phyloP scores from a whole-genome alignment of 768 basidiomycete species.

The Pisolithus orientalis region DNA sequence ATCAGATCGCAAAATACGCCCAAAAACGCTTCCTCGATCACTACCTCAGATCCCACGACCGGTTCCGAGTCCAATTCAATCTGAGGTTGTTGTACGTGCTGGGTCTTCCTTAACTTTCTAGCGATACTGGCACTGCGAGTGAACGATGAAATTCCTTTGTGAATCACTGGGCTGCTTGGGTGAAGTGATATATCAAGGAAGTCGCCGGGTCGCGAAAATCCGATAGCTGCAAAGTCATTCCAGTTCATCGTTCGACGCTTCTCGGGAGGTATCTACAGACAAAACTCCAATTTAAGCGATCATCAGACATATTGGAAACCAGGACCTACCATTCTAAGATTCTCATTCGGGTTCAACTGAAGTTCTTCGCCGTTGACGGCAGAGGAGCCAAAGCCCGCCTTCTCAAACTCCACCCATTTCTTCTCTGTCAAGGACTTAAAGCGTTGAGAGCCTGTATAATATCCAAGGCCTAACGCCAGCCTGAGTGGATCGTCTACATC shows the following conservation, averaged over 20 bases:
- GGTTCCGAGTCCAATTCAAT: conserved; percentile 95
- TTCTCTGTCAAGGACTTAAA: conserved; percentile 81
- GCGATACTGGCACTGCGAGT: conserved; percentile 63
- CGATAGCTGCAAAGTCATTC: conserved; percentile 82
- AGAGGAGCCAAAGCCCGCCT: conserved; percentile 64
- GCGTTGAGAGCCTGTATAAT: conserved; percentile 51
- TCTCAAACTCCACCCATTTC: conserved; percentile 90
- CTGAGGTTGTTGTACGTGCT: conserved; percentile 61
- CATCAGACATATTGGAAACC: background rate
- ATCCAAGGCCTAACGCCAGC: conserved; percentile 26
- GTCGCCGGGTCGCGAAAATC: conserved; percentile 75
- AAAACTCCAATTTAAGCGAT: conserved; percentile 1
- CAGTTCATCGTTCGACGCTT: conserved; percentile 85
- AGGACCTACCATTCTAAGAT: conserved; percentile 55
- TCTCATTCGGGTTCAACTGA: conserved; percentile 89
- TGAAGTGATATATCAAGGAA: conserved; percentile 77
- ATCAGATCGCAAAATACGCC: conserved; percentile 81
- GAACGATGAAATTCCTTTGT: conserved; percentile 68
- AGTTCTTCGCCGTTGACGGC: conserved; percentile 59
- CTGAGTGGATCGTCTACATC: conserved; percentile 28
- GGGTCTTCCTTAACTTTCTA: conserved; percentile 81
- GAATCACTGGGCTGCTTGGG: conserved; percentile 53
- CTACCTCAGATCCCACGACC: conserved; percentile 66
- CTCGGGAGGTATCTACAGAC: conserved; percentile 47
- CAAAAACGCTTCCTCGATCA: conserved; percentile 87